phyloP scores from a whole-genome alignment of 1,139 yeast genomes.

The Hyphopichia khmerensis region DNA sequence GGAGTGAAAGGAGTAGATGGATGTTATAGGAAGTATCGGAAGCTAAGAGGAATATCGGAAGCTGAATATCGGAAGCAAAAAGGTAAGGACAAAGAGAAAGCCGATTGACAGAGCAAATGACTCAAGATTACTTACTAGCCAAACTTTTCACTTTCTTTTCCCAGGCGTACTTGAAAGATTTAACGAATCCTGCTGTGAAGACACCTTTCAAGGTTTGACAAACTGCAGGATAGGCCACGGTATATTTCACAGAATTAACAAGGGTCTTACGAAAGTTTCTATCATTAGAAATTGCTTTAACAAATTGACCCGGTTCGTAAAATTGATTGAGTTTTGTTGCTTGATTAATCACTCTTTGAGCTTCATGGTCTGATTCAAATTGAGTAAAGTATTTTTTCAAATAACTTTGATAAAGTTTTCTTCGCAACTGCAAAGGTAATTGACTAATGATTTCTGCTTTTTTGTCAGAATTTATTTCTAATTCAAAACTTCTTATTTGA shows the following conservation, averaged over 20 bases:
- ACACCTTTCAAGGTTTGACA: conserved; percentile 81
- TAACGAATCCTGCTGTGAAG: conserved; percentile 78
- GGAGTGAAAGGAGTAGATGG: too few relatives aligned
- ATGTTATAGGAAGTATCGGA: too few relatives aligned
- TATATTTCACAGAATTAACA: conserved; percentile 48
- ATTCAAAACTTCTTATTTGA: conserved; percentile 39
- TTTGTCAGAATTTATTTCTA: conserved; percentile 18
- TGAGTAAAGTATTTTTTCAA: conserved; percentile 25
- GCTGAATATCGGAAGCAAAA: too few relatives aligned
- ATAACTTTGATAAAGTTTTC: conserved; percentile 42
- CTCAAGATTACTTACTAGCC: not conserved
- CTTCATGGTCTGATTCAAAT: conserved; percentile 17
- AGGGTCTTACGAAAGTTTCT: conserved; percentile 35
- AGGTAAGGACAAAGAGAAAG: too few relatives aligned
- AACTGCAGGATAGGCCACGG: conserved; percentile 68
- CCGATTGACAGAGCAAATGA: not conserved
- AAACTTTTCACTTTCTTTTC: conserved; percentile 51
- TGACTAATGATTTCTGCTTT: conserved; percentile 34
- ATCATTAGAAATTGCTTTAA: conserved; percentile 16
- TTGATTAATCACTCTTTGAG: conserved; percentile 11
- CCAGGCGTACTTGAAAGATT: conserved; percentile 72
- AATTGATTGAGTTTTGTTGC: too few relatives aligned
- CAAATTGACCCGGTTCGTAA: not conserved
- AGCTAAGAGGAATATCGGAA: too few relatives aligned
- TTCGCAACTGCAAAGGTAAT: conserved; percentile 55